Percentiles rank a stretch among this genome's conserved stretches.
Conservation (phyloP, 2,329 filamentous ascomycete species). For the Penicillium thymicola region DNA sequence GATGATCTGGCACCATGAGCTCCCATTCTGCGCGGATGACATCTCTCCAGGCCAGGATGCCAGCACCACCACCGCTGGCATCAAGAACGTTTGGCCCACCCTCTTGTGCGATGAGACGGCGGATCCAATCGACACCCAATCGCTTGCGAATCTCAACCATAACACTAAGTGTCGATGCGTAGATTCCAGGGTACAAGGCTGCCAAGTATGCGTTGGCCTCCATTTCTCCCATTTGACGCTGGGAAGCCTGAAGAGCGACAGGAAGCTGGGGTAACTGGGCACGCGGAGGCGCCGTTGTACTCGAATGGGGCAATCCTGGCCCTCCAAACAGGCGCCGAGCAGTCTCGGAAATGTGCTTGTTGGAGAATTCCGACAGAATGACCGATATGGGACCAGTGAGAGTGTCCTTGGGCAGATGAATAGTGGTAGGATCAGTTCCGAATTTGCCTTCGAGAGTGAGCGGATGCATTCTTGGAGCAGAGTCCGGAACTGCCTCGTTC, state of each 20-base stretch:
- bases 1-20: conserved; percentile 52
- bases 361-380: conserved; percentile 65
- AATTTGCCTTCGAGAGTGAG: conserved; percentile 73
- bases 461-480: conserved; percentile 64
- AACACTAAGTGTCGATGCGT: conserved; percentile 55
- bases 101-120: conserved; percentile 53
- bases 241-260: conserved; percentile 55
- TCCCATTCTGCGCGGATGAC: conserved; percentile 80
- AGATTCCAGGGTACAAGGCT: conserved; percentile 59
- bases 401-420: conserved; percentile 68
- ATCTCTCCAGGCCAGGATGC: conserved; percentile 63
- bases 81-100: conserved; percentile 59
- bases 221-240: conserved; percentile 58
- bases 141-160: conserved; percentile 60
- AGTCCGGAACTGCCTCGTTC: conserved; percentile 38
- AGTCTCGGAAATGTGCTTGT: conserved; percentile 69
- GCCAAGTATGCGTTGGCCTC: conserved; percentile 60
- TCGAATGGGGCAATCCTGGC: conserved; percentile 69
- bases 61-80: conserved; percentile 60
- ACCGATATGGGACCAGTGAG: conserved; percentile 67
- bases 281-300: conserved; percentile 61
- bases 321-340: conserved; percentile 77
- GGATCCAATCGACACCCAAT: conserved; percentile 58
- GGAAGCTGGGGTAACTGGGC: conserved; percentile 53
- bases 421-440: conserved; percentile 67